Evolutionary conservation across 495 filamentous ascomycete genomes (phyloP).

Genomic region (Trichoderma orchidacearum): DNA sequence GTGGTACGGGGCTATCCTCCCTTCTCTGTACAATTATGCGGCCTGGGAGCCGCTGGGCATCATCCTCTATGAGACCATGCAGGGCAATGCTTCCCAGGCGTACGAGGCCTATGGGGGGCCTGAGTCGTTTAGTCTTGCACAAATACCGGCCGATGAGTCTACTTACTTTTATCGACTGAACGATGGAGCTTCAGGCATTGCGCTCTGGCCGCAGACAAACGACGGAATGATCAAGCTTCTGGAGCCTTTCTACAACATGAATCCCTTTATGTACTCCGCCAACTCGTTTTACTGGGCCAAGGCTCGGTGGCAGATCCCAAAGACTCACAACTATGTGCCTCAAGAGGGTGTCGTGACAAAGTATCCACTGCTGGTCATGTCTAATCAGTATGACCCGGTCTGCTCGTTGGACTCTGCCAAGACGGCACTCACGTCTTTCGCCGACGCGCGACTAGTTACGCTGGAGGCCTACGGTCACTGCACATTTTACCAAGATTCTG

Average conservation of each 20-base stretch:
- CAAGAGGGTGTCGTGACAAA: slow-evolving; percentile 16
- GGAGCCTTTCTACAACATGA: slow-evolving; percentile 13
- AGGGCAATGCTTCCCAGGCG: slow-evolving; percentile 27
- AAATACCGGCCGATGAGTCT: slow-evolving; percentile 9
- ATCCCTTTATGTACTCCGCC: slow-evolving; percentile 9
- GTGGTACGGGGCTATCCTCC: slow-evolving; percentile 21
- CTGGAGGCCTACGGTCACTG: slow-evolving; percentile 31
- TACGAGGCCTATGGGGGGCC: slow-evolving; percentile 18
- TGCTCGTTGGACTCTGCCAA: slow-evolving; percentile 26
- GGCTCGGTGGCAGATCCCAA: slow-evolving; percentile 23
- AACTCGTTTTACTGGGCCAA: slow-evolving; percentile 17
- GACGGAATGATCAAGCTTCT: slow-evolving; percentile 12
- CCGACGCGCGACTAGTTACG: slow-evolving; percentile 24
- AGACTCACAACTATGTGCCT: slow-evolving; percentile 24
- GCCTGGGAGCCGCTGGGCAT: slow-evolving; percentile 20
- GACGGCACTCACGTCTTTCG: slow-evolving; percentile 22
- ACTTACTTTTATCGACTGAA: slow-evolving; percentile 8
- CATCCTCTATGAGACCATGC: slow-evolving; percentile 18
- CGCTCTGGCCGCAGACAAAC: slow-evolving; percentile 15
- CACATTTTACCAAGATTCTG: slow-evolving; percentile 23
- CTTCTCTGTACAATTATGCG: slow-evolving; percentile 20
- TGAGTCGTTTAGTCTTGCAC: slow-evolving; percentile 2
- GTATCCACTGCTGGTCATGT: slow-evolving; percentile 25
- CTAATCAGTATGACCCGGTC: slow-evolving; percentile 30
- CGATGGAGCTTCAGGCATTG: slow-evolving; percentile 15